Conservation (phyloP, 2,329 filamentous ascomycete genomes). For the Juglanconis juglandina region DNA sequence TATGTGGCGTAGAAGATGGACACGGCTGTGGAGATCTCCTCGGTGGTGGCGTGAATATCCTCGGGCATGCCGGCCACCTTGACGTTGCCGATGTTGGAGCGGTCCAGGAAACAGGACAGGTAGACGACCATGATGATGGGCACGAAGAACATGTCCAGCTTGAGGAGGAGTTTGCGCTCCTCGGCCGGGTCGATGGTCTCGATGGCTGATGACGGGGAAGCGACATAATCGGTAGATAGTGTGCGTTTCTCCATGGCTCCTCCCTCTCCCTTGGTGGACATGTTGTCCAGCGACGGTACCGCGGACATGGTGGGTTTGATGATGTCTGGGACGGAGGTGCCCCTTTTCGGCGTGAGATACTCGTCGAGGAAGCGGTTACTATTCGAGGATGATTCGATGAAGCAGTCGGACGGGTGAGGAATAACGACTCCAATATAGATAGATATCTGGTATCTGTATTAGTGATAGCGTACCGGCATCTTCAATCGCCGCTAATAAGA, state of each 20-base stretch:
- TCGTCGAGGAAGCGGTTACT: neutral
- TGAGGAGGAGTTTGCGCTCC: constrained; percentile 59
- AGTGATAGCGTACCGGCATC: neutral
- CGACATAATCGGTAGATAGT: neutral
- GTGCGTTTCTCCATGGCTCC: neutral
- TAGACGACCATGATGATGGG: constrained; percentile 69
- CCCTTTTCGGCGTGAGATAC: no score
- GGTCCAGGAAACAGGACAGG: constrained; percentile 71
- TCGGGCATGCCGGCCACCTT: constrained; percentile 60
- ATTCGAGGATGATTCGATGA: neutral
- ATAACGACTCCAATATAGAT: no score
- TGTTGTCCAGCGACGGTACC: neutral
- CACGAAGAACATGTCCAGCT: constrained; percentile 62
- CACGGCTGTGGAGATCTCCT: constrained; percentile 67
- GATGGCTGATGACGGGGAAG: neutral
- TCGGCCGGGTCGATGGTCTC: constrained; percentile 22
- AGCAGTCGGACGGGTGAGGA: neutral
- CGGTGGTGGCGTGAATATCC: constrained; percentile 57
- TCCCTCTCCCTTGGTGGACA: neutral
- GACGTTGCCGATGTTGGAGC: constrained; percentile 72
- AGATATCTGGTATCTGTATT: neutral
- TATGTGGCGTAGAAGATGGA: constrained; percentile 68
- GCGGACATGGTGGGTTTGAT: neutral
- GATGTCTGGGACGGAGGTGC: neutral
- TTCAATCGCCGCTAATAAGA: neutral